Base-by-base conservation (phyloP, 306 rosid species). In the Begonia peltatifolia region DNA sequence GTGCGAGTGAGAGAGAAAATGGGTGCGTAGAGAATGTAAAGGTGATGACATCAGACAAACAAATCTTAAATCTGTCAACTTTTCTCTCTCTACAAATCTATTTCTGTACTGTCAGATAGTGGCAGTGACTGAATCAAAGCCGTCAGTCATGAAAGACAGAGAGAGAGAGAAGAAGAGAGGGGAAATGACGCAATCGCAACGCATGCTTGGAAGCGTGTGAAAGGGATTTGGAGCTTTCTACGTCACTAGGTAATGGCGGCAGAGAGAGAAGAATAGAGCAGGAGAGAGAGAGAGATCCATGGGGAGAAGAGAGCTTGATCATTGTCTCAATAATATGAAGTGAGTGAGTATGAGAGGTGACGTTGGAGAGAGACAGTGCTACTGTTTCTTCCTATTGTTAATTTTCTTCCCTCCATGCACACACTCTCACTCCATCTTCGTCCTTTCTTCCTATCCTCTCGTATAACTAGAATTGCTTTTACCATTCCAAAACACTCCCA, bases 161-260 rank as follows among this genome's bases (percentile, higher is more conserved):
- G n/a, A n/a, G 48, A 44, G 47, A 43, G 47, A 44, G 48, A 44
- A n/a, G 14, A 8, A 44, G 13, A 44, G 48, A 10, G 48, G 14
- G 48, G 9, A n/a, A 44, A n/a, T 10, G 48, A n/a, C 14, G 14
- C 48, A 44, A 44, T 52, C 47, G 72, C 18, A 62, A 76, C 59
- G 81, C 84, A 81, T 78, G 84, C 79, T 61, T 67, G 84, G 73
- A 78, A 81, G 84, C 88, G 84, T 87, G 94, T 67, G 76, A 81
- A 47, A 23, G 46, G 53, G 55, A 52, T 70, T 67, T 60, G 83
- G 77, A 74, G 68, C 57, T 79, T 85, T 68, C 41, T 22, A 38
- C 71, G 42, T 61, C 12, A 6, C 46, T 12, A 18, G 41, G 41
- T 56, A 18, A 62, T 60, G 76, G 83, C 76, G 76, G 83, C 72